Percentiles rank a stretch among this genome's conserved stretches.
Evolutionary conservation across 2,329 filamentous ascomycete species (phyloP).

Genomic region (Trichoderma polysporum): DNA sequence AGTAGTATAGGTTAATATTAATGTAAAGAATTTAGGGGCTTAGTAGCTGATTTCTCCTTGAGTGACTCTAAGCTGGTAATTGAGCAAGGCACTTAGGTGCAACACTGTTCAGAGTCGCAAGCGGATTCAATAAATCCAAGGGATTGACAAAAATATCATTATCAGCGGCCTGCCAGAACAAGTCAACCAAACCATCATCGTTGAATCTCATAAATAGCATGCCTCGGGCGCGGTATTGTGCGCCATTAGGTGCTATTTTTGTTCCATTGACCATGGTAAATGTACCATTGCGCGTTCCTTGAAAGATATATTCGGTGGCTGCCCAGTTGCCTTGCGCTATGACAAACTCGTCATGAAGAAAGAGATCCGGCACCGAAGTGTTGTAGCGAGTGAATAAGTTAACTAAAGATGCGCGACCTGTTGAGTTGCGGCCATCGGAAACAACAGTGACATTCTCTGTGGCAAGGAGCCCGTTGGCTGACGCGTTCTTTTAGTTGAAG

Average conservation of each 20-base stretch:
- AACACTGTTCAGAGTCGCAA: neutral
- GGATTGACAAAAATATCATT: neutral
- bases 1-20: too few species aligned
- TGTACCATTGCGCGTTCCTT: neutral
- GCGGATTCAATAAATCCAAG: neutral
- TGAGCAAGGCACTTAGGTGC: neutral
- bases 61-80: neutral
- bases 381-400: conserved; percentile 1
- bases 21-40: too few species aligned
- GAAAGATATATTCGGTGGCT: conserved; percentile 3
- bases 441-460: neutral
- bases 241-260: neutral
- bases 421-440: conserved; percentile 1
- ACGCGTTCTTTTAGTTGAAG: conserved; percentile 1
- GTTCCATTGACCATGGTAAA: conserved; percentile 7
- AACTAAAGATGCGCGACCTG: neutral
- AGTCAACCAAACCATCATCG: neutral
- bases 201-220: conserved; percentile 14
- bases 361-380: neutral
- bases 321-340: conserved; percentile 9
- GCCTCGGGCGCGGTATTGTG: neutral
- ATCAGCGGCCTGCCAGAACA: conserved; percentile 10
- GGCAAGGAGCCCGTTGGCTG: neutral
- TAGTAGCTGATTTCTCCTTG: too few species aligned
- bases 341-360: conserved; percentile 5